phyloP scores from a whole-genome alignment of 352 stramenopile species.

The Pythium oligandrum region DNA sequence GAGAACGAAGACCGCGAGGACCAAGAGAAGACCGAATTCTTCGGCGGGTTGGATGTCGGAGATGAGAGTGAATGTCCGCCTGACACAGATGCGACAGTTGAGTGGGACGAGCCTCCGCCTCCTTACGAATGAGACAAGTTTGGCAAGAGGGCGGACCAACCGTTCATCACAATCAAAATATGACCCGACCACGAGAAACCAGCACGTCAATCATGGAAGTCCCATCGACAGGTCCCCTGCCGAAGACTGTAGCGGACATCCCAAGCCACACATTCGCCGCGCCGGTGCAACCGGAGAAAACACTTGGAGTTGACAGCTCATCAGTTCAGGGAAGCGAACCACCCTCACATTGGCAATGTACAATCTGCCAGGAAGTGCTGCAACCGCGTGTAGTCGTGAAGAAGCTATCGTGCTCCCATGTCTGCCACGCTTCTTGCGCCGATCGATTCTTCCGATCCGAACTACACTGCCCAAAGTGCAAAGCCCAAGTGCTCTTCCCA shows the following conservation, averaged over 20 bases:
- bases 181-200: no score
- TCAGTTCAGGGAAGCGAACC: no score
- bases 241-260: slow-evolving; percentile 11
- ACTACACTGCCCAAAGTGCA: slow-evolving; percentile 51
- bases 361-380: slow-evolving; percentile 31
- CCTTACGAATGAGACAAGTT: slow-evolving; percentile 6
- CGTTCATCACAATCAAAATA: no score
- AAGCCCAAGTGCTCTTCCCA: slow-evolving; percentile 57
- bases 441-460: slow-evolving; percentile 44
- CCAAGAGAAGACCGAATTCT: neutral
- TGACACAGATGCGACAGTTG: slow-evolving; percentile 8
- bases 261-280: slow-evolving; percentile 6
- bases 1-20: neutral
- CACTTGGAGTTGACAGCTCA: neutral
- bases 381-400: slow-evolving; percentile 38
- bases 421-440: slow-evolving; percentile 58
- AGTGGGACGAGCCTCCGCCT: slow-evolving; percentile 19
- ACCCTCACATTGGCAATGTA: slow-evolving; percentile 14
- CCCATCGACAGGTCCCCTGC: neutral
- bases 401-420: slow-evolving; percentile 46
- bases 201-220: slow-evolving; percentile 7
- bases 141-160: no score
- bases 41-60: neutral
- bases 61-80: neutral
- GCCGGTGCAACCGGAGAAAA: neutral